Evolutionary conservation across 176 grass and related monocot genomes (phyloP).

Genomic region (Poa annua): DNA sequence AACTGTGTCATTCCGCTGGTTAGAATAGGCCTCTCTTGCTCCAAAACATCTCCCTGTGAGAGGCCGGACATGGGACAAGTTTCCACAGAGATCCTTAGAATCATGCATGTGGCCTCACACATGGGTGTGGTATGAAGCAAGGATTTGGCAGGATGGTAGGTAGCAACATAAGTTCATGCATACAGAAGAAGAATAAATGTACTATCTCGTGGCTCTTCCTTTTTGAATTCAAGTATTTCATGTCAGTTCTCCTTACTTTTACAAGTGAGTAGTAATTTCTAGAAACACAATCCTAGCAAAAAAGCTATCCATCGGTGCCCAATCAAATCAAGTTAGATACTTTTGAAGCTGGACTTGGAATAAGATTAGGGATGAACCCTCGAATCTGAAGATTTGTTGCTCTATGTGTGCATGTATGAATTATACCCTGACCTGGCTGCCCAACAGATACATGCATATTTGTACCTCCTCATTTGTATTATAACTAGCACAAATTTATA

Average conservation of each 20-base stretch:
- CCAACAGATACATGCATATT: too few relatives aligned
- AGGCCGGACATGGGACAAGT: slow-evolving; percentile 39
- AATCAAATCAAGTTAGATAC: neutral
- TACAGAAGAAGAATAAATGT: neutral
- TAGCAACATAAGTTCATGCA: neutral
- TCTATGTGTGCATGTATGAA: too few relatives aligned
- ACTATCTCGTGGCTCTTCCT: neutral
- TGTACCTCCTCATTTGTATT: too few relatives aligned
- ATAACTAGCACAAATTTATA: too few relatives aligned
- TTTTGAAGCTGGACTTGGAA: neutral
- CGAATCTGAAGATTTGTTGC: neutral
- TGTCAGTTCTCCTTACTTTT: too few relatives aligned
- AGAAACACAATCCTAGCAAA: neutral
- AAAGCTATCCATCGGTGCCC: too few relatives aligned
- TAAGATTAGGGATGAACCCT: neutral
- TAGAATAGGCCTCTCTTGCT: slow-evolving; percentile 45
- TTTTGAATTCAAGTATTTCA: neutral
- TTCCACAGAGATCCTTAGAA: slow-evolving; percentile 33
- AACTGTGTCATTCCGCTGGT: slow-evolving; percentile 45
- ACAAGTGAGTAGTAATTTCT: neutral
- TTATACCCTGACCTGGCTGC: too few relatives aligned
- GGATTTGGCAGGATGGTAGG: neutral
- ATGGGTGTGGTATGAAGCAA: neutral
- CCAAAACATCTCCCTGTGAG: slow-evolving; percentile 24
- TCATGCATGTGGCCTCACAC: slow-evolving; percentile 38